Evolutionary conservation across 768 basidiomycete species (phyloP), one percentile per base, ranked within the genome.

Genomic region (Mycena venus): DNA sequence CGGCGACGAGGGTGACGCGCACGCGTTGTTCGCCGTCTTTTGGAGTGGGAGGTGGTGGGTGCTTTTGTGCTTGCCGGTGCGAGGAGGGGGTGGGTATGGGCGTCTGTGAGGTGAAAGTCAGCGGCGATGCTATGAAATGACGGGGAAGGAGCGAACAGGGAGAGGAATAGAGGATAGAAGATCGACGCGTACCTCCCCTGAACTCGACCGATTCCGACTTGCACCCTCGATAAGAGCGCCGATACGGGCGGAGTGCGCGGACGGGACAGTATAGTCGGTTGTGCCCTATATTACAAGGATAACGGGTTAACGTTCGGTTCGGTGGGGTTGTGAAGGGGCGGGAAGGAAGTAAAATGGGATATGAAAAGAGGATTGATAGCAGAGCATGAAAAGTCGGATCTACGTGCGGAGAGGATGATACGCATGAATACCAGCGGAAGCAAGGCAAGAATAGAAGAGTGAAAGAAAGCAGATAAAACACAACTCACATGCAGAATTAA

Each of bases 401-500:
- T n/a, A n/a, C n/a, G n/a, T n/a, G n/a, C n/a, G n/a, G n/a, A n/a
- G n/a, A n/a, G n/a, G n/a, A n/a, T n/a, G n/a, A n/a, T n/a, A n/a
- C n/a, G n/a, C n/a, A n/a, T n/a, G n/a, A 51, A 51, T 9, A 12
- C 12, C 23, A 51, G 47, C 15, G 17, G 6, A n/a, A 51, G 23
- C 0, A 51, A 23, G 25, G n/a, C n/a, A n/a, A n/a, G n/a, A n/a
- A n/a, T n/a, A n/a, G n/a, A n/a, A n/a, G n/a, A n/a, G n/a, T n/a
- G n/a, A n/a, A n/a, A n/a, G n/a, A n/a, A n/a, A n/a, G n/a, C n/a
- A n/a, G n/a, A 38, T 19, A 8, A 55, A 32, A 83, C 89, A 32
- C 17, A 32, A 65, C 70, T 7, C 76, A 91, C 93, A 81, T 94
- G 93, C 34, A 95, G 84, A n/a, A 94, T 81, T 42, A 94, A 84